These are phyloP conservation scores for Trametes punicea DNA, from an alignment of 768 basidiomycete species.

Conservation along the genomic window DNA sequence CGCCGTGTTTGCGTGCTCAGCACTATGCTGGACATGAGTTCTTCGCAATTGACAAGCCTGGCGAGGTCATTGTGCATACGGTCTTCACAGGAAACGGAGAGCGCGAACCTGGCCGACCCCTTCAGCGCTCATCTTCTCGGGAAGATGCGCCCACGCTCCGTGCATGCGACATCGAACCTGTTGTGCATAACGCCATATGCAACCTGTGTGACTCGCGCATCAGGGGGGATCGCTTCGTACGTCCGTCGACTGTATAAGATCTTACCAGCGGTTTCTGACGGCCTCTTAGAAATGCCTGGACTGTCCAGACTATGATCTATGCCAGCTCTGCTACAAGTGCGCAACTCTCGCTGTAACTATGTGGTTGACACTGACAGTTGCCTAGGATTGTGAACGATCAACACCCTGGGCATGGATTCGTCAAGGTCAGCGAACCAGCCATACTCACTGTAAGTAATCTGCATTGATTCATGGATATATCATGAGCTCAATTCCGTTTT, in stretches of 20 bases:
- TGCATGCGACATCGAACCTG: slow-evolving; percentile 21
- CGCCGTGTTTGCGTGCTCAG: slow-evolving; percentile 9
- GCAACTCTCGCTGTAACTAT: slow-evolving; percentile 5
- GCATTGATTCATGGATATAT: neutral
- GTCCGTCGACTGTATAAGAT: slow-evolving; percentile 23
- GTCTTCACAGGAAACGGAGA: slow-evolving; percentile 45
- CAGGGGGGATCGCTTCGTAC: slow-evolving; percentile 67
- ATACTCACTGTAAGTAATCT: slow-evolving; percentile 56
- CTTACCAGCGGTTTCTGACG: neutral
- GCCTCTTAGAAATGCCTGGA: slow-evolving; percentile 62
- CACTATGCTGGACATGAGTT: slow-evolving; percentile 63
- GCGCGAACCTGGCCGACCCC: slow-evolving; percentile 12
- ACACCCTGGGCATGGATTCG: slow-evolving; percentile 75
- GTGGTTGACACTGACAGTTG: neutral
- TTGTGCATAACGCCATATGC: slow-evolving; percentile 66
- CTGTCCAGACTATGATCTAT: slow-evolving; percentile 87
- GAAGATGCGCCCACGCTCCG: neutral
- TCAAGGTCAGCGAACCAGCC: slow-evolving; percentile 49
- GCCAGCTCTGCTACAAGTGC: slow-evolving; percentile 63
- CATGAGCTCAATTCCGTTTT: neutral
- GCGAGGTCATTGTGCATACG: slow-evolving; percentile 62
- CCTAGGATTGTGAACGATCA: slow-evolving; percentile 63
- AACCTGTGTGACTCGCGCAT: slow-evolving; percentile 75
- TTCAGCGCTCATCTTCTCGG: neutral
- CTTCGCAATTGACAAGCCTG: slow-evolving; percentile 63